phyloP scores from a whole-genome alignment of 2,329 filamentous ascomycete genomes.

The Talaromyces sp. region DNA sequence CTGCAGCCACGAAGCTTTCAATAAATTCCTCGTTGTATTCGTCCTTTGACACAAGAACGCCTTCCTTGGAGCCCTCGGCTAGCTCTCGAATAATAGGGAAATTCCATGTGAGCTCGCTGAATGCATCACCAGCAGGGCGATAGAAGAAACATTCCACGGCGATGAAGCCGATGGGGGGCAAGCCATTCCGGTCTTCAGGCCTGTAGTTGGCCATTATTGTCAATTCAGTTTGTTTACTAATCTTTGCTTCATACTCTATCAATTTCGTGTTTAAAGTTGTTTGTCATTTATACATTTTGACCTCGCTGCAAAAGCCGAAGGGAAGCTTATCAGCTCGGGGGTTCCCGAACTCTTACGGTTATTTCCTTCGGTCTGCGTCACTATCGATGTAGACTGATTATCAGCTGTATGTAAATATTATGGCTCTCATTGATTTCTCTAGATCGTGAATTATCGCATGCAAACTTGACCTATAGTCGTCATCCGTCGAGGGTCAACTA shows the following conservation, averaged over 20 bases:
- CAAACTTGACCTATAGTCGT: too few species aligned
- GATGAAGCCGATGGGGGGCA: conserved; percentile 28
- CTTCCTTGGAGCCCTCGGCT: conserved; percentile 29
- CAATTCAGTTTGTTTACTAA: neutral
- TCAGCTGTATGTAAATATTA: too few species aligned
- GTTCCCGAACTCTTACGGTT: neutral
- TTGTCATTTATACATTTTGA: neutral
- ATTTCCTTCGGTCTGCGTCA: neutral
- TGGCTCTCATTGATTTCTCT: too few species aligned
- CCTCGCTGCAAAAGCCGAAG: neutral
- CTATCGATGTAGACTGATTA: too few species aligned
- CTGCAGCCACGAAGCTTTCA: conserved; percentile 35
- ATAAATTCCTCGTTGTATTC: conserved; percentile 34
- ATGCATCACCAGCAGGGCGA: conserved; percentile 37
- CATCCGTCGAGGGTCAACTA: too few species aligned
- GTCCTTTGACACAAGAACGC: conserved; percentile 29
- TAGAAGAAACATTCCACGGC: conserved; percentile 34
- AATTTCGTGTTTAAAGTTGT: neutral
- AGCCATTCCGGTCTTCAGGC: conserved; percentile 1
- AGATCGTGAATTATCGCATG: too few species aligned
- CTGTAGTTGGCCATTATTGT: conserved; percentile 11
- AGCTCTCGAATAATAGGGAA: conserved; percentile 38
- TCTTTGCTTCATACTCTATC: neutral
- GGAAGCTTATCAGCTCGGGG: neutral
- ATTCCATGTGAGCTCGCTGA: conserved; percentile 35